phyloP scores from a whole-genome alignment of 2,329 filamentous ascomycete species.

The Gaeumannomyces sp. region DNA sequence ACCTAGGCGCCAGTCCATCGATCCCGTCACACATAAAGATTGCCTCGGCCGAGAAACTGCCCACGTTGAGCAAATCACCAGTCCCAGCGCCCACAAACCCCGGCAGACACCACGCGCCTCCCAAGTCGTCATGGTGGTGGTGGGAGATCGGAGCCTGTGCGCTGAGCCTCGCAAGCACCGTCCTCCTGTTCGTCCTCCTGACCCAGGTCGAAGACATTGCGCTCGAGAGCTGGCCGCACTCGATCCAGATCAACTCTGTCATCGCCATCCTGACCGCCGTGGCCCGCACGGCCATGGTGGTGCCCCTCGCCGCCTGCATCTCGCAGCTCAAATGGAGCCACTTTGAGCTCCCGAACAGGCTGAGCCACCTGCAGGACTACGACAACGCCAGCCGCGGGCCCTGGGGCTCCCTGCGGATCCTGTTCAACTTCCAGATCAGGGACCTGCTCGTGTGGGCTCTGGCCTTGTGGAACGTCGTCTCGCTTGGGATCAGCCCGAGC shows the following conservation, averaged over 20 bases:
- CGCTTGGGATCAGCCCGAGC: constrained; percentile 15
- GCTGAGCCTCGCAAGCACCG: constrained; percentile 13
- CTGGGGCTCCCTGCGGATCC: constrained; percentile 16
- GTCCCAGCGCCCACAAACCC: no score
- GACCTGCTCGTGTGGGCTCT: constrained; percentile 10
- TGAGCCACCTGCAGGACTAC: constrained; percentile 19
- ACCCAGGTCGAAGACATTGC: constrained; percentile 13
- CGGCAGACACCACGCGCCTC: no score
- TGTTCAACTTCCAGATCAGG: not conserved
- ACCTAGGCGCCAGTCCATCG: not conserved
- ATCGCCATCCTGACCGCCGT: constrained; percentile 27
- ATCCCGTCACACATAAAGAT: not conserved
- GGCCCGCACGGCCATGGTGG: constrained; percentile 24
- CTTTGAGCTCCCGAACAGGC: constrained; percentile 15
- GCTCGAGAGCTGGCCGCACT: constrained; percentile 16
- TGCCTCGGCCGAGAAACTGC: not conserved
- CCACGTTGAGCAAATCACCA: not conserved
- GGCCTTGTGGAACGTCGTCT: constrained; percentile 14
- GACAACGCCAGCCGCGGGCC: constrained; percentile 14
- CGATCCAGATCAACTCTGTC: constrained; percentile 25
- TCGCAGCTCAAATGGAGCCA: constrained; percentile 31
- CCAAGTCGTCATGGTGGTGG: constrained; percentile 18
- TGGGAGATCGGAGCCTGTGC: constrained; percentile 18
- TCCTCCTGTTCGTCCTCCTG: constrained; percentile 13
- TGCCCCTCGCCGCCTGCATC: constrained; percentile 24